Conservation (phyloP, 140 eudicot genomes). For the Stevia rebaudiana region DNA sequence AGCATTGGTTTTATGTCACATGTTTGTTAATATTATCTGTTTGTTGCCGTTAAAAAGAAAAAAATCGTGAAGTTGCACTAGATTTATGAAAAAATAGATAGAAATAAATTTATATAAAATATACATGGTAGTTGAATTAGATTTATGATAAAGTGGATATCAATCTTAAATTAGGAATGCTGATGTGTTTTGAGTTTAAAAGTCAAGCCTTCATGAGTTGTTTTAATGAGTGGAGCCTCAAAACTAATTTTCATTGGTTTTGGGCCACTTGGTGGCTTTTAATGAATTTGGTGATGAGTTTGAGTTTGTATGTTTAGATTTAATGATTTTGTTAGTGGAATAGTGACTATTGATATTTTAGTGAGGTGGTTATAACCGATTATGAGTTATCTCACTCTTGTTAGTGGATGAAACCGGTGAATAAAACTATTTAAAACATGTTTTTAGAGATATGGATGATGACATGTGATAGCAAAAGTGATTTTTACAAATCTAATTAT, state of each 20-base stretch:
- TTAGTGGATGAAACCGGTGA: neutral
- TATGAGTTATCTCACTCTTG: too few species aligned
- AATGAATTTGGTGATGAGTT: neutral
- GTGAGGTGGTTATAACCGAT: slow-evolving; percentile 20
- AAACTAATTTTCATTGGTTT: slow-evolving; percentile 18
- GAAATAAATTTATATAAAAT: neutral
- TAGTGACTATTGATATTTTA: slow-evolving; percentile 7
- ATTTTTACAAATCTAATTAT: neutral
- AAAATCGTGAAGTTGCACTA: too few species aligned
- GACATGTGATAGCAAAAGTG: neutral
- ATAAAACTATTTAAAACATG: neutral
- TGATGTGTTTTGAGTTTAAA: slow-evolving; percentile 16
- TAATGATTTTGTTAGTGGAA: slow-evolving; percentile 10
- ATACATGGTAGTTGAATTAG: neutral
- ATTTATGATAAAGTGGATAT: neutral
- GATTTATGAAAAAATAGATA: too few species aligned
- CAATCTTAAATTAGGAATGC: slow-evolving; percentile 6
- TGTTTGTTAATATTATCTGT: too few species aligned
- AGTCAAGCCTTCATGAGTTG: neutral
- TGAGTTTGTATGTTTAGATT: neutral
- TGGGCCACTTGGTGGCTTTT: slow-evolving; percentile 1
- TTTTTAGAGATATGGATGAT: neutral
- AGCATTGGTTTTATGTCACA: neutral
- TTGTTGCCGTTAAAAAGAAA: too few species aligned
- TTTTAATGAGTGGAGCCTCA: slow-evolving; percentile 10